Percentiles rank a stretch among this genome's conserved stretches.
These are phyloP conservation scores for Ogataea dorogensis DNA, from an alignment of 805 yeast species.

Conservation along the genomic window DNA sequence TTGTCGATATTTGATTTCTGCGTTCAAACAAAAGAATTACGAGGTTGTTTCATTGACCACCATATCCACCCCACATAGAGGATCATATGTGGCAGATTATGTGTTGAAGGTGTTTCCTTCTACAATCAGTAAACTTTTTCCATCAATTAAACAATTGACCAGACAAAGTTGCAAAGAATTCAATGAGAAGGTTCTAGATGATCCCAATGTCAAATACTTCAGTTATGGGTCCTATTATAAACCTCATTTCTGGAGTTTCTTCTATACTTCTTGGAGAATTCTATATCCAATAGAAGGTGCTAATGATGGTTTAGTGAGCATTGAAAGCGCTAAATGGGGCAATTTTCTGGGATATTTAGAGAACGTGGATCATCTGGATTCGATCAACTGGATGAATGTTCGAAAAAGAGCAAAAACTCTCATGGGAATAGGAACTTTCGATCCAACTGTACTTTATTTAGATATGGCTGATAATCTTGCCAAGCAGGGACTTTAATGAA, in stretches of 20 bases:
- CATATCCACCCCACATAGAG: constrained; percentile 84
- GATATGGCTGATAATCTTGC: constrained; percentile 66
- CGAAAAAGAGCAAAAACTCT: constrained; percentile 39
- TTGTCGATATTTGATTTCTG: constrained; percentile 69
- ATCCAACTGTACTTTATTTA: constrained; percentile 68
- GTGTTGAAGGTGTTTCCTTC: constrained; percentile 37
- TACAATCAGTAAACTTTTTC: constrained; percentile 23
- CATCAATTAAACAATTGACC: constrained; percentile 63
- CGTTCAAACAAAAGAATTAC: constrained; percentile 46
- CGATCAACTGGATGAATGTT: constrained; percentile 77
- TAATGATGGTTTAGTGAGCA: constrained; percentile 87
- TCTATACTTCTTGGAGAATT: constrained; percentile 62
- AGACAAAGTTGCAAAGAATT: constrained; percentile 51
- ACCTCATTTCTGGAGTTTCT: constrained; percentile 63
- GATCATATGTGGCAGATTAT: constrained; percentile 79
- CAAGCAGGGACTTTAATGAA: constrained; percentile 48
- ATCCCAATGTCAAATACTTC: constrained; percentile 65
- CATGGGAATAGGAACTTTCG: constrained; percentile 39
- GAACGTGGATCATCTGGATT: constrained; percentile 79
- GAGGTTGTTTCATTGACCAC: constrained; percentile 77
- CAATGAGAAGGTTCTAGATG: constrained; percentile 51
- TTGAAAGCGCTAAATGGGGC: constrained; percentile 81
- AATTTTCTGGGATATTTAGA: constrained; percentile 73
- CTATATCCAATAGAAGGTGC: constrained; percentile 51
- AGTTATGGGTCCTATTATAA: constrained; percentile 77